Evolutionary conservation across 345 rosid species (phyloP), one percentile per base, ranked within the genome.

Genomic region (Eutrema japonicum): DNA sequence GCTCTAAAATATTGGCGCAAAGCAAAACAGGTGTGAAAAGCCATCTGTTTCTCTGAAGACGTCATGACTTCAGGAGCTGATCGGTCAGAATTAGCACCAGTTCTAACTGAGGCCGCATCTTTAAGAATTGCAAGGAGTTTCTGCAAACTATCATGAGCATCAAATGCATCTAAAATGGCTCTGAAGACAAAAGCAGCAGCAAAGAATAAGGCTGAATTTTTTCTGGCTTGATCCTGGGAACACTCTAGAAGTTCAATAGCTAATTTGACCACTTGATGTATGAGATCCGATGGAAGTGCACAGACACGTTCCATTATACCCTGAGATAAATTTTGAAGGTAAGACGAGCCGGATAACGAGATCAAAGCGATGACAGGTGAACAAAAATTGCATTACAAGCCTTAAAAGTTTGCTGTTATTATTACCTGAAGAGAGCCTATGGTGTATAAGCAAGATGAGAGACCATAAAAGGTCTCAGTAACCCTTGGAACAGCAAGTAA

Each of bases 261-360:
- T 81, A 92, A 84, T 81, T 83, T 91, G 77, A 95, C 99, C 80
- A 95, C 86, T 80, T 86, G 88, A 75, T 79, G 76, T 59, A 92
- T 92, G 73, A 87, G 80, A 79, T 84, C 96, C 37, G 88, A 75
- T 58, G 97, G 91, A 71, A 95, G 99, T 9, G 97, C 97, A 67
- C 99, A 95, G 22, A 92, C 97, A 52, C 99, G 96, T 73, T 95
- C 97, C 99, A 95, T 95, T 67, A 95, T 95, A 46, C 90, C 97
- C 99, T 95, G 82, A 65, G 61, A 70, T 12, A 22, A 4, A 37
- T 10, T 4, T 30, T 45, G 30, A 62, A 37, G 18, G 65, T 76
- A 47, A 69, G 50, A 61, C 43, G 50, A 53, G 69, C 54, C 10
- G n/a, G 10, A 52, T 60, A 61, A 29, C n/a, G 2, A 68, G 11